Conservation (phyloP, 768 basidiomycete species). For the Pluteus cervinus region DNA sequence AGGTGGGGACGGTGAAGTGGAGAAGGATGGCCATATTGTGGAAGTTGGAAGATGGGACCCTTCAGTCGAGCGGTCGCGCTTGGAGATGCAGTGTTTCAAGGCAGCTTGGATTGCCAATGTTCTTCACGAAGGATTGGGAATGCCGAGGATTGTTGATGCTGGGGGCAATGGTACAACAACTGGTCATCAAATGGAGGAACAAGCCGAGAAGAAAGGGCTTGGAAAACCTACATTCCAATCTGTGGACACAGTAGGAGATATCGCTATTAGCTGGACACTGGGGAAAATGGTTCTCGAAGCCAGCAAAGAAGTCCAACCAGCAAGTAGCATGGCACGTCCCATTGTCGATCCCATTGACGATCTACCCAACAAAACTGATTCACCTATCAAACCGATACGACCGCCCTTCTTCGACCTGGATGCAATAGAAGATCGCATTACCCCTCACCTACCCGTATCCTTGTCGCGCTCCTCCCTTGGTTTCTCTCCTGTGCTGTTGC, state of each 20-base stretch:
- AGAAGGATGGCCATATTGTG: slow-evolving; percentile 54
- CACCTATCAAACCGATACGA: slow-evolving; percentile 58
- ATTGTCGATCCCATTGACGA: slow-evolving; percentile 72
- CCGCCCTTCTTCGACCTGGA: slow-evolving; percentile 56
- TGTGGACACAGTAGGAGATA: slow-evolving; percentile 85
- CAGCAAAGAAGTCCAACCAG: slow-evolving; percentile 70
- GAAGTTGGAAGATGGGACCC: slow-evolving; percentile 64
- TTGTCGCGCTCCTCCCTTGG: slow-evolving; percentile 62
- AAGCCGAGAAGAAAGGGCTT: slow-evolving; percentile 81
- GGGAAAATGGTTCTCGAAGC: slow-evolving; percentile 99
- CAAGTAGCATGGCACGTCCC: slow-evolving; percentile 40
- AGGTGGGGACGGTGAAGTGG: slow-evolving; percentile 62
- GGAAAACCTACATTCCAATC: slow-evolving; percentile 86
- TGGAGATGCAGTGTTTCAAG: slow-evolving; percentile 99
- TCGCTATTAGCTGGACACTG: slow-evolving; percentile 95
- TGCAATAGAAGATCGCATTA: slow-evolving; percentile 55
- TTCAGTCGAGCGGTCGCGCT: slow-evolving; percentile 72
- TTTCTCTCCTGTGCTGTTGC: slow-evolving; percentile 61
- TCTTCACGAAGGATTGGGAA: slow-evolving; percentile 90
- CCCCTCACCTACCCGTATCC: slow-evolving; percentile 60
- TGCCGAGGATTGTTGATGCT: slow-evolving; percentile 85
- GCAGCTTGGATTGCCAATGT: slow-evolving; percentile 98
- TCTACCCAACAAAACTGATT: slow-evolving; percentile 42
- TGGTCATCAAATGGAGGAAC: slow-evolving; percentile 63
- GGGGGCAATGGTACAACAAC: slow-evolving; percentile 72